Evolutionary conservation across 1,284 basidiomycete species (phyloP).

Genomic region (Fomes fomentarius): DNA sequence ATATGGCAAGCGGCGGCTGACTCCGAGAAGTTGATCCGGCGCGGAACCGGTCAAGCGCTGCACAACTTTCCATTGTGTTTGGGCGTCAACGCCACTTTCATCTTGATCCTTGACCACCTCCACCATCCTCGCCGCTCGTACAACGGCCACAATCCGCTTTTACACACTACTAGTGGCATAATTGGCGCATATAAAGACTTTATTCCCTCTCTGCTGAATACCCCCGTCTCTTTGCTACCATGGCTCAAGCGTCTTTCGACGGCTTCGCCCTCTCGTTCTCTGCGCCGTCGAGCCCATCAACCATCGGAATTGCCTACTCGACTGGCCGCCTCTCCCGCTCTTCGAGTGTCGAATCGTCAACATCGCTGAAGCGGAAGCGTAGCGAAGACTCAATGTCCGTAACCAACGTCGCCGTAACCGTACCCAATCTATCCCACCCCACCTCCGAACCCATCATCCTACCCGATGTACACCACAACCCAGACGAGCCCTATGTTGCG

Average conservation of each 20-base stretch:
- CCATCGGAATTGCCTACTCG: slow-evolving; percentile 11
- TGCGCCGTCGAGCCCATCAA: slow-evolving; percentile 4
- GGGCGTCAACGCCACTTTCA: background rate
- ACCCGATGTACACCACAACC: slow-evolving; percentile 7
- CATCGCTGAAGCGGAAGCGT: slow-evolving; percentile 23
- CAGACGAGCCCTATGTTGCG: slow-evolving; percentile 3
- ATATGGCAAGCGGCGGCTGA: background rate
- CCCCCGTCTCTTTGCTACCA: background rate
- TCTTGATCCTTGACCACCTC: background rate
- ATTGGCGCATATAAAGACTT: slow-evolving; percentile 2
- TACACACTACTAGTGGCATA: background rate
- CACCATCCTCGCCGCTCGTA: background rate
- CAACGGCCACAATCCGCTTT: background rate
- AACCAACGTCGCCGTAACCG: background rate
- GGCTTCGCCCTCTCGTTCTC: slow-evolving; percentile 8
- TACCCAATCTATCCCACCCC: background rate
- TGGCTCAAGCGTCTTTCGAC: slow-evolving; percentile 7
- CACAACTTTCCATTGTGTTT: background rate
- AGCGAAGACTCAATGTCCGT: slow-evolving; percentile 11
- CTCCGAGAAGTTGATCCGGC: background rate
- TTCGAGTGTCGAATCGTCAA: background rate
- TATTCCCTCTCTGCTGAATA: background rate
- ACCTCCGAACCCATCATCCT: slow-evolving; percentile 18
- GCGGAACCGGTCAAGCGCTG: background rate
- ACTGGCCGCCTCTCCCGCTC: slow-evolving; percentile 5